Evolutionary conservation across 495 filamentous ascomycete species (phyloP), one percentile per base, ranked within the genome.

Genomic region (Hypomontagnella submonticulosa): DNA sequence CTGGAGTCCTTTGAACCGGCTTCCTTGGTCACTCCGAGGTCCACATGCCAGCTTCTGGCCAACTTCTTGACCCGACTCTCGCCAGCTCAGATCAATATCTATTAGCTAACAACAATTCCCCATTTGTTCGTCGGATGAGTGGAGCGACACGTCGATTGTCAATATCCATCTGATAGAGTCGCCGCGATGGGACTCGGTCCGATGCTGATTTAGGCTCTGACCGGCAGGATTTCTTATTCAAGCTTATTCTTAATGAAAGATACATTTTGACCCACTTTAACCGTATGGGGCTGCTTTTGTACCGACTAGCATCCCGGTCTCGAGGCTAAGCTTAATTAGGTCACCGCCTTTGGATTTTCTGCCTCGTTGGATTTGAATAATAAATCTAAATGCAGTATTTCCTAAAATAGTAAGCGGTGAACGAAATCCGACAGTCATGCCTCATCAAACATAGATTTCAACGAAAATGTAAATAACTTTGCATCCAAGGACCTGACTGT

Each of bases 1-100:
- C 57, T 67, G 52, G 52, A 47, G 33, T 5, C 38, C 32, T 30
- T 41, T 42, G 48, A 55, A 42, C 38, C 40, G 30, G 36, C 42
- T 34, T 46, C 37, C 48, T 51, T 34, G 4, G 40, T n/a, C 59
- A 9, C 50, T 61, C 44, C n/a, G n/a, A n/a, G n/a, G n/a, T n/a
- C n/a, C 56, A 55, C 54, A 51, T 7, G n/a, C 13, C 40, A 15
- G 52, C 62, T 66, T 66, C 63, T 46, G 60, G 63, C 50, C 54
- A 57, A 7, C 20, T 33, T 32, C 40, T 38, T 27, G 6, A 27
- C 23, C 23, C 15, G 36, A n/a, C 38, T 38, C 48, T 47, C 53
- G 52, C 44, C 40, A 12, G 19, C 27, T 20, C 16, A 51, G 23
- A 9, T n/a, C n/a, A n/a, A n/a, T 57, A 54, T 55, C 40, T 19